Conservation (phyloP, 352 stramenopile genomes). For the Pythium guiyangense region DNA sequence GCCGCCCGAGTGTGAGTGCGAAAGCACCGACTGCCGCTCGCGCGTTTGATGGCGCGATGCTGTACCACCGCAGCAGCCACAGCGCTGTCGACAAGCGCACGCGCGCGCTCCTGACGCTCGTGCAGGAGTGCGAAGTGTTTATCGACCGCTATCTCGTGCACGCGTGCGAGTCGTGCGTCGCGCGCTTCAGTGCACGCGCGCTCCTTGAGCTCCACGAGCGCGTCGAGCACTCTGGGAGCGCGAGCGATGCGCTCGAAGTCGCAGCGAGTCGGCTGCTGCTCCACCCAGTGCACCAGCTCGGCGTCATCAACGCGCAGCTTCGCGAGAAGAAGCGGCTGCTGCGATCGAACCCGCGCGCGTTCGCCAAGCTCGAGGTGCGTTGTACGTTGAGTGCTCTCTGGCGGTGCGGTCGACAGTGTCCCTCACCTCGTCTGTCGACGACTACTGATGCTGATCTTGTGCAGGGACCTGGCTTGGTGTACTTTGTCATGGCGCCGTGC, state of each 20-base stretch:
- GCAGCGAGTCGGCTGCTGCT: conserved; percentile 38
- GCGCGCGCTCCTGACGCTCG: conserved; percentile 21
- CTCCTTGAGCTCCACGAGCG: conserved; percentile 50
- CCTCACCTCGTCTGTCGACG: not conserved
- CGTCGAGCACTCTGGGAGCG: conserved; percentile 27
- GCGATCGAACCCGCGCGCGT: conserved; percentile 38
- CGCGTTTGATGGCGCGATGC: conserved; percentile 21
- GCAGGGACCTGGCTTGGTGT: conserved; percentile 54
- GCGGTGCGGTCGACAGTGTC: not conserved
- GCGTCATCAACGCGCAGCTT: conserved; percentile 32
- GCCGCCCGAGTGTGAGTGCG: not conserved
- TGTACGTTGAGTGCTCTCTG: not conserved
- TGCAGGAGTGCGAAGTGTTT: conserved; percentile 57
- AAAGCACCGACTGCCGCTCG: not conserved
- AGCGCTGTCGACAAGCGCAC: conserved; percentile 13
- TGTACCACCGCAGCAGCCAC: conserved; percentile 9
- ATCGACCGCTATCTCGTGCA: conserved; percentile 52
- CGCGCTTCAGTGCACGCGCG: conserved; percentile 46
- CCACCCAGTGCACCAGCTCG: conserved; percentile 42
- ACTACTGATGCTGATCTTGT: not conserved
- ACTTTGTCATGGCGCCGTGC: conserved; percentile 63
- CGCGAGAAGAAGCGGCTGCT: conserved; percentile 22
- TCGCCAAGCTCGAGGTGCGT: conserved; percentile 69
- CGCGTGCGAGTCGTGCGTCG: conserved; percentile 35
- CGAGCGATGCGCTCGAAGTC: conserved; percentile 19